Evolutionary conservation across 2,329 filamentous ascomycete genomes (phyloP).

Genomic region (Aspergillus pseudoterreus): DNA sequence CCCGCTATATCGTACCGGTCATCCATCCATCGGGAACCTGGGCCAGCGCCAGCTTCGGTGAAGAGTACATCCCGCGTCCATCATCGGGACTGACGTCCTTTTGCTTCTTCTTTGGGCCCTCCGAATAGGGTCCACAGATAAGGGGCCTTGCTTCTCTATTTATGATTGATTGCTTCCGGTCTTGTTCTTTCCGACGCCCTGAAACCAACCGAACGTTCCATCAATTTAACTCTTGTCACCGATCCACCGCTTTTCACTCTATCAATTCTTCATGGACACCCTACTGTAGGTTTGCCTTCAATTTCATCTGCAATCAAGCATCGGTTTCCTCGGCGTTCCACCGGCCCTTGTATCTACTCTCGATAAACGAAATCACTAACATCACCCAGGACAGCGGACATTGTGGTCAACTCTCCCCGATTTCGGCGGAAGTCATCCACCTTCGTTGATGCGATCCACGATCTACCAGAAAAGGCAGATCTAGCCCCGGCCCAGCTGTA

Average conservation of each 20-base stretch:
- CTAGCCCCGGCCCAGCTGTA: conserved; percentile 96
- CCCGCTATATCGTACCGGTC: no score
- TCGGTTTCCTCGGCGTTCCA: no score
- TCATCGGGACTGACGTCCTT: not conserved
- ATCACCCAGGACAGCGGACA: conserved; percentile 71
- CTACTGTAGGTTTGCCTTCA: conserved; percentile 39
- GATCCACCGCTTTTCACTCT: no score
- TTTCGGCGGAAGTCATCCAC: conserved; percentile 92
- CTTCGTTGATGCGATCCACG: conserved; percentile 95
- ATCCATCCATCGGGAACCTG: no score
- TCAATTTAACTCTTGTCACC: no score
- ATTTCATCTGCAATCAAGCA: not conserved
- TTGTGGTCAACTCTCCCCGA: conserved; percentile 83
- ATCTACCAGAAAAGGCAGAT: conserved; percentile 75
- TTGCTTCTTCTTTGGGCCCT: not conserved
- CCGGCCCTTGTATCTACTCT: not conserved
- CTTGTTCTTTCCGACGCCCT: not conserved
- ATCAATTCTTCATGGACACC: conserved; percentile 42
- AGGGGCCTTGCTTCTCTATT: not conserved
- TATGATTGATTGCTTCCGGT: no score
- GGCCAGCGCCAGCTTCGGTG: not conserved
- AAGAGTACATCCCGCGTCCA: not conserved
- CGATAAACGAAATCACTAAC: not conserved
- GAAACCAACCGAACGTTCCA: not conserved
- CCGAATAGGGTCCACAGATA: not conserved